Evolutionary conservation across 2,329 filamentous ascomycete genomes (phyloP).

Genomic region (Daldinia eschscholtzii): DNA sequence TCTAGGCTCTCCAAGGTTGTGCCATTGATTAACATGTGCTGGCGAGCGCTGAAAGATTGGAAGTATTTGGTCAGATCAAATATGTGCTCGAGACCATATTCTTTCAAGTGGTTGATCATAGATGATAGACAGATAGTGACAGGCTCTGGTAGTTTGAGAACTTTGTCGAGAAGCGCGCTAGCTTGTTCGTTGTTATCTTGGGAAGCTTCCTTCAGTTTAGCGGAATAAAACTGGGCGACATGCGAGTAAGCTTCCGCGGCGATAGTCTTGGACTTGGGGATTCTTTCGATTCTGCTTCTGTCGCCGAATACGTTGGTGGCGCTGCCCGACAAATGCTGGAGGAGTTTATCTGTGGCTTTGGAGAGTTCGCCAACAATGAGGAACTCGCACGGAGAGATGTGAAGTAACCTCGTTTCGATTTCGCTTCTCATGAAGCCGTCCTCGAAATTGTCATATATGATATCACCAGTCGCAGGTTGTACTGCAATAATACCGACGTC

Average conservation of each 20-base stretch:
- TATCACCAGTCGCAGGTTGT: constrained; percentile 94
- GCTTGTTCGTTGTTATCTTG: constrained; percentile 66
- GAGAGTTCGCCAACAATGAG: constrained; percentile 92
- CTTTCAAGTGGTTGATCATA: constrained; percentile 93
- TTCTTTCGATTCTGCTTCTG: constrained; percentile 84
- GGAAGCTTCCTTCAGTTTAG: constrained; percentile 76
- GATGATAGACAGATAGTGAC: constrained; percentile 93
- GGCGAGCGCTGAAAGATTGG: constrained; percentile 91
- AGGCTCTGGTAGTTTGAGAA: constrained; percentile 84
- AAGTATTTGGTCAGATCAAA: constrained; percentile 98
- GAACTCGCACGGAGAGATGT: constrained; percentile 96
- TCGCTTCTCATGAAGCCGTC: constrained; percentile 98
- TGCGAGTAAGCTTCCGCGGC: constrained; percentile 88
- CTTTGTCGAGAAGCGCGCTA: constrained; percentile 81
- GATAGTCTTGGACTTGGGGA: constrained; percentile 81
- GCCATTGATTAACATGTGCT: constrained; percentile 95
- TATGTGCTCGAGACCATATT: constrained; percentile 94
- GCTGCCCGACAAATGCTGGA: constrained; percentile 89
- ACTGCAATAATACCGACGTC: constrained; percentile 93
- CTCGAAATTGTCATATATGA: constrained; percentile 95
- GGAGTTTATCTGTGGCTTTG: constrained; percentile 90
- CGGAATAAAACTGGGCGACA: constrained; percentile 92
- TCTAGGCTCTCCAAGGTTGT: constrained; percentile 95
- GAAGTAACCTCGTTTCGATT: constrained; percentile 92
- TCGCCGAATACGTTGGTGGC: constrained; percentile 94